Percentiles rank a stretch among this genome's conserved stretches.
These are phyloP conservation scores for Circinella minor DNA, from an alignment of 371 early-diverging fungal genomes.

Conservation along the genomic window DNA sequence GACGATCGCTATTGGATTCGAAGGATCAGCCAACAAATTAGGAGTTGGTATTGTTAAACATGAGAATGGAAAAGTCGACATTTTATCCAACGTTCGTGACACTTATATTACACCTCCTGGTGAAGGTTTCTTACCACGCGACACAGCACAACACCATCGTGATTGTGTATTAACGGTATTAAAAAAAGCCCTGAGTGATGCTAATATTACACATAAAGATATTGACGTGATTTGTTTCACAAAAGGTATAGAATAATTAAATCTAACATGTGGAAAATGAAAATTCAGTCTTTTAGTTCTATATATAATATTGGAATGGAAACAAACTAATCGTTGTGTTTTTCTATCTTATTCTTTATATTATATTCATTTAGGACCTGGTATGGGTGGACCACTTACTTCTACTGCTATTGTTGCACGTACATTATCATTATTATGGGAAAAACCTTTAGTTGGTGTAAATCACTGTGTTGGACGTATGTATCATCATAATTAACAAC, in stretches of 20 bases:
- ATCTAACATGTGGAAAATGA: too few relatives aligned
- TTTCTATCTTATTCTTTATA: not conserved
- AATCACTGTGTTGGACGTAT: constrained; percentile 99
- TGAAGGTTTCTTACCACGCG: constrained; percentile 96
- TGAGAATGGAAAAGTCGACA: constrained; percentile 52
- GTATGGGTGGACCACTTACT: constrained; percentile 97
- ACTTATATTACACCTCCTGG: constrained; percentile 99
- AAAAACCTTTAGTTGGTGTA: constrained; percentile 95
- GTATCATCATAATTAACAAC: constrained; percentile 14
- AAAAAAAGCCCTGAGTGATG: constrained; percentile 79
- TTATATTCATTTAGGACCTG: constrained; percentile 76
- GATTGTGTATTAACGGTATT: constrained; percentile 81
- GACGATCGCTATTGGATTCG: constrained; percentile 82
- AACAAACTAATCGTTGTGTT: too few relatives aligned
- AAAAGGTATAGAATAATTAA: constrained; percentile 61
- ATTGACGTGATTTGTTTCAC: constrained; percentile 97
- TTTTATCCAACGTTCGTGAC: constrained; percentile 92
- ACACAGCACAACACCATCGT: constrained; percentile 98
- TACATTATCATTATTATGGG: constrained; percentile 91
- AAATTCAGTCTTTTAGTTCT: too few relatives aligned
- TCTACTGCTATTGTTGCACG: constrained; percentile 96
- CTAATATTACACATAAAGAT: constrained; percentile 75
- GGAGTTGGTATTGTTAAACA: constrained; percentile 98
- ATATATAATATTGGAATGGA: too few relatives aligned
- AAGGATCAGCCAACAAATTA: constrained; percentile 99